Evolutionary conservation across 805 yeast genomes (phyloP).

Genomic region (Millerozyma miso): DNA sequence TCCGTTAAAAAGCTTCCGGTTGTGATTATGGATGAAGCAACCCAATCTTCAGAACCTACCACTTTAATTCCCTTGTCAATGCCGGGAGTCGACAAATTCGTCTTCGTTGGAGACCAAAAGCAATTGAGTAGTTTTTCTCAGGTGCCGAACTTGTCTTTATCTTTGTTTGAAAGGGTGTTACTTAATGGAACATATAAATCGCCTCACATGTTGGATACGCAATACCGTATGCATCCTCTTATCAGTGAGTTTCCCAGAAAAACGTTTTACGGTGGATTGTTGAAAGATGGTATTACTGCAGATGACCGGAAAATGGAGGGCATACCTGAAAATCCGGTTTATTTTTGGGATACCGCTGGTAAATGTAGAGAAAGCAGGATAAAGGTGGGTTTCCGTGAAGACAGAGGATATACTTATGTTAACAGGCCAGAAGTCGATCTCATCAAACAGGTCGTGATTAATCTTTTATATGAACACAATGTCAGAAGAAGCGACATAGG

Average conservation of each 20-base stretch:
- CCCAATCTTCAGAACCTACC: slow-evolving; percentile 71
- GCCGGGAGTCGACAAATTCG: slow-evolving; percentile 61
- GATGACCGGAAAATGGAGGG: slow-evolving; percentile 45
- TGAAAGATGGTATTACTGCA: slow-evolving; percentile 57
- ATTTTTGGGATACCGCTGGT: slow-evolving; percentile 58
- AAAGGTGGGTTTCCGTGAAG: slow-evolving; percentile 43
- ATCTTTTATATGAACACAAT: slow-evolving; percentile 50
- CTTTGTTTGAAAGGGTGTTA: slow-evolving; percentile 64
- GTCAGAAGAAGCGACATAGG: slow-evolving; percentile 52
- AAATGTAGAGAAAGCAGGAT: slow-evolving; percentile 45
- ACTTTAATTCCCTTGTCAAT: slow-evolving; percentile 68
- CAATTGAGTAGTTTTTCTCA: slow-evolving; percentile 71
- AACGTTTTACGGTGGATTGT: slow-evolving; percentile 45
- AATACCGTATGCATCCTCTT: slow-evolving; percentile 64
- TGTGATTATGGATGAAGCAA: slow-evolving; percentile 75
- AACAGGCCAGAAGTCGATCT: slow-evolving; percentile 51
- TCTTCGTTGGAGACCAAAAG: slow-evolving; percentile 73
- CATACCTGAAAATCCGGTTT: slow-evolving; percentile 48
- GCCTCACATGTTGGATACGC: slow-evolving; percentile 67
- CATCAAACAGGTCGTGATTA: slow-evolving; percentile 45
- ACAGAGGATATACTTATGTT: slow-evolving; percentile 54
- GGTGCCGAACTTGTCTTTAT: slow-evolving; percentile 60
- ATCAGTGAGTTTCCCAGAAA: slow-evolving; percentile 57
- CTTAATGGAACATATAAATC: slow-evolving; percentile 55
- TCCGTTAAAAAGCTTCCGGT: slow-evolving; percentile 53